A percentile compares a stretch with the other conserved stretches of the same genome.
Evolutionary conservation across 2,329 filamentous ascomycete genomes (phyloP).

Genomic region (Nectriaceae sp.): DNA sequence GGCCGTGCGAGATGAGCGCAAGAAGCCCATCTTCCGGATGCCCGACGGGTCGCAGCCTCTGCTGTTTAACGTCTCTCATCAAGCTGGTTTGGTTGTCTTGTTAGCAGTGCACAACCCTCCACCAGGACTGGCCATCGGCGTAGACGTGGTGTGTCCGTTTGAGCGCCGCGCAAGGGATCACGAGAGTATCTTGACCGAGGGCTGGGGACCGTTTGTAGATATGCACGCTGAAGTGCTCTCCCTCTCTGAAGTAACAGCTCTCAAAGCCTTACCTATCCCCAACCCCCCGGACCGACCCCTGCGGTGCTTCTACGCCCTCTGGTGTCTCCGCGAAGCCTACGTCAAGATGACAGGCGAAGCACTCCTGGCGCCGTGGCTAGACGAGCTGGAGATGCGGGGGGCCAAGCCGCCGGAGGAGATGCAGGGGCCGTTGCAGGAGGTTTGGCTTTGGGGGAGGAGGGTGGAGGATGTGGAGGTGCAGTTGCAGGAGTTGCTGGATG

Average conservation of each 20-base stretch:
- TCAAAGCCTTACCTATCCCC: slow-evolving; percentile 50
- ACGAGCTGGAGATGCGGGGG: slow-evolving; percentile 66
- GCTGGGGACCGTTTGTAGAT: slow-evolving; percentile 69
- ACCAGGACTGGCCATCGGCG: slow-evolving; percentile 56
- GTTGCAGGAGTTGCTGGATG: slow-evolving; percentile 45
- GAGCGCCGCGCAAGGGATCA: slow-evolving; percentile 68
- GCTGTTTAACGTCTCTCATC: slow-evolving; percentile 78
- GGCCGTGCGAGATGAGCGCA: slow-evolving; percentile 56
- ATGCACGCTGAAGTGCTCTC: slow-evolving; percentile 73
- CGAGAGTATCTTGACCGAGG: slow-evolving; percentile 55
- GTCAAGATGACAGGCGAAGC: slow-evolving; percentile 84
- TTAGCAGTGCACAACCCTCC: slow-evolving; percentile 50
- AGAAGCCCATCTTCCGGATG: slow-evolving; percentile 56
- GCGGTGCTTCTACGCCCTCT: slow-evolving; percentile 73
- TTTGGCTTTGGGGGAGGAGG: slow-evolving; percentile 31
- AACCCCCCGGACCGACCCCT: slow-evolving; percentile 55
- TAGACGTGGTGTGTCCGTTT: slow-evolving; percentile 74
- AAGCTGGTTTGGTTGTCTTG: slow-evolving; percentile 72
- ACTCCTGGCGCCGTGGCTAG: slow-evolving; percentile 72
- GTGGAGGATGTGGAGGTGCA: slow-evolving; percentile 38
- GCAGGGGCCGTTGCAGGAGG: slow-evolving; percentile 24
- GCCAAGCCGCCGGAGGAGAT: slow-evolving; percentile 57
- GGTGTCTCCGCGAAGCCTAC: slow-evolving; percentile 79
- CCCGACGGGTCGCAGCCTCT: slow-evolving; percentile 50
- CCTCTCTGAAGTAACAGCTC: slow-evolving; percentile 59